Conservation (phyloP, 2,329 filamentous ascomycete genomes). For the Fusarium oligoseptatum region DNA sequence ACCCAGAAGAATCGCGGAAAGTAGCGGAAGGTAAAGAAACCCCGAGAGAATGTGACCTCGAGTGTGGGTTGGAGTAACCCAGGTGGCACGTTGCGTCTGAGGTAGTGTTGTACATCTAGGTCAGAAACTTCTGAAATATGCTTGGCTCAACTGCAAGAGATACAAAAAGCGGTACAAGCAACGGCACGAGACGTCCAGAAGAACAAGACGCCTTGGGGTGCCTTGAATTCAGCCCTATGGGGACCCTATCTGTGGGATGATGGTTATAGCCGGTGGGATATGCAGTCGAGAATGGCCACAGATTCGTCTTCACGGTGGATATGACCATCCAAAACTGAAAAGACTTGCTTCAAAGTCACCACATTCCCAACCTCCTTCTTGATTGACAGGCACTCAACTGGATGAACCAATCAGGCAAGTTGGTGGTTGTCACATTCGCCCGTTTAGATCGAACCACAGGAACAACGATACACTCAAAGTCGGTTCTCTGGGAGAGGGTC, state of each 20-base stretch:
- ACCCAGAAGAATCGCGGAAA: constrained; percentile 15
- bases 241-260: constrained; percentile 14
- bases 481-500: constrained; percentile 14
- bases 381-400: constrained; percentile 5
- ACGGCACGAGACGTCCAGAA: constrained; percentile 8
- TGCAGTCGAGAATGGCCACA: background rate
- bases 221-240: constrained; percentile 11
- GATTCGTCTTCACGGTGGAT: constrained; percentile 17
- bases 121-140: constrained; percentile 5
- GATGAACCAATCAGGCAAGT: constrained; percentile 4
- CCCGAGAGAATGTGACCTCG: constrained; percentile 4
- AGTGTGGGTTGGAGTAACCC: constrained; percentile 2
- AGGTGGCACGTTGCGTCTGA: background rate
- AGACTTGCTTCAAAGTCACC: constrained; percentile 14
- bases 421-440: constrained; percentile 8
- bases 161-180: constrained; percentile 35
- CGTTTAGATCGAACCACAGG: constrained; percentile 13
- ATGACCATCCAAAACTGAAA: constrained; percentile 16
- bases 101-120: constrained; percentile 4
- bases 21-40: background rate
- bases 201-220: background rate
- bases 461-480: constrained; percentile 13
- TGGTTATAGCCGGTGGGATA: constrained; percentile 16
- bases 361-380: constrained; percentile 12
- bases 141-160: constrained; percentile 6